Evolutionary conservation across 1,284 basidiomycete species (phyloP).

Genomic region (Rhodotorula mucilaginosa): DNA sequence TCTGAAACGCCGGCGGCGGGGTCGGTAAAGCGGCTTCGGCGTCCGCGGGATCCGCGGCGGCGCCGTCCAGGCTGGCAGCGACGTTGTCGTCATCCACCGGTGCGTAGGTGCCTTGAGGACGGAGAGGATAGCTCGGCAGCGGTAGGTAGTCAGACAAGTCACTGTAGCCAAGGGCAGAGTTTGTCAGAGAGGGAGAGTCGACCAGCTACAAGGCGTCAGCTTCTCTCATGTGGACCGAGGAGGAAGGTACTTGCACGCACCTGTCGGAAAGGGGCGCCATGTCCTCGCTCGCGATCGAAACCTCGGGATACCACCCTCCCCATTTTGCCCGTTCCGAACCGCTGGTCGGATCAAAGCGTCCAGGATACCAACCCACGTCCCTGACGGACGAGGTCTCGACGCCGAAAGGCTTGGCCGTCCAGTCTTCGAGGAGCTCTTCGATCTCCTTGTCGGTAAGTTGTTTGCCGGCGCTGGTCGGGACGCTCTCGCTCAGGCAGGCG

Average conservation of each 20-base stretch:
- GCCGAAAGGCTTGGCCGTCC: slow-evolving; percentile 49
- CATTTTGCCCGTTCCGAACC: slow-evolving; percentile 28
- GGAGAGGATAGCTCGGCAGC: not conserved
- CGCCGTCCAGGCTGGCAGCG: too few species aligned
- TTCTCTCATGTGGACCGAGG: too few species aligned
- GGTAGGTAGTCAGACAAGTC: not conserved
- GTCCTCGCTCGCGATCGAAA: not conserved
- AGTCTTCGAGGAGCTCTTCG: slow-evolving; percentile 2
- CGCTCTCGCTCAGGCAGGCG: not conserved
- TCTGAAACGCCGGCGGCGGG: too few species aligned
- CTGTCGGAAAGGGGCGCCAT: not conserved
- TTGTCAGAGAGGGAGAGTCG: not conserved
- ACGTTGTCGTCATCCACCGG: not conserved
- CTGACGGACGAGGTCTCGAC: slow-evolving; percentile 65
- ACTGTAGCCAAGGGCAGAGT: not conserved
- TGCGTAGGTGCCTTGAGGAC: not conserved
- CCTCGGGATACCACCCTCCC: slow-evolving; percentile 10
- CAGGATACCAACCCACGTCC: slow-evolving; percentile 72
- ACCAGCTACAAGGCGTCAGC: too few species aligned
- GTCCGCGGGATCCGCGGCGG: too few species aligned
- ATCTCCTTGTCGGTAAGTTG: not conserved
- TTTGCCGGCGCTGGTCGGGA: not conserved
- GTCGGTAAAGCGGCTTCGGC: too few species aligned
- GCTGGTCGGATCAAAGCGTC: slow-evolving; percentile 55
- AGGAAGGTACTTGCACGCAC: not conserved